Evolutionary conservation across 2,329 filamentous ascomycete genomes (phyloP).

Genomic region (Neofusicoccum laricinum): DNA sequence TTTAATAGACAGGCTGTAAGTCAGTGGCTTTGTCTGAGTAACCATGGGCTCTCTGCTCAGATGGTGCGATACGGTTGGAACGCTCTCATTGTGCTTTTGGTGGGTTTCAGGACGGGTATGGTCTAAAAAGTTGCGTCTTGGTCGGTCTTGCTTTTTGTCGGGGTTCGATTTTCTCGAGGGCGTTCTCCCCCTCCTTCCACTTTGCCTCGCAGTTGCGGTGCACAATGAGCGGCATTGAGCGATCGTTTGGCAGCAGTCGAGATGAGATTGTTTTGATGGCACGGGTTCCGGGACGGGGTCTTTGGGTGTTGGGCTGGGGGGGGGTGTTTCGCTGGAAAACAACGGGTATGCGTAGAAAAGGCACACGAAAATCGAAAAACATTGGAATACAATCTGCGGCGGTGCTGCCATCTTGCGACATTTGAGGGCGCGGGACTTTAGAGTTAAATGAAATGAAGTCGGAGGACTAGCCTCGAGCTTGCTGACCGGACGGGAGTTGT

Average conservation of each 20-base stretch:
- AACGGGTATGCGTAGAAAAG: conserved; percentile 8
- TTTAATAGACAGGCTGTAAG: conserved; percentile 17
- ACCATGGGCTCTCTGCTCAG: background rate
- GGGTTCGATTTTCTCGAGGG: background rate
- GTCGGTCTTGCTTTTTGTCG: conserved; percentile 2
- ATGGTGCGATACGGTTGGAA: conserved; percentile 9
- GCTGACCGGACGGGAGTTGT: background rate
- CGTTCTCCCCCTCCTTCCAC: background rate
- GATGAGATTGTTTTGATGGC: conserved; percentile 2
- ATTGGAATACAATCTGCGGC: conserved; percentile 1
- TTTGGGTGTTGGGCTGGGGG: conserved; percentile 8
- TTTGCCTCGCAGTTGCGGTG: background rate
- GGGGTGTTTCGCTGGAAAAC: background rate
- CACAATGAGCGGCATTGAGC: conserved; percentile 6
- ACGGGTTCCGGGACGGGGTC: background rate
- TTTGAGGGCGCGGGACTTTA: background rate
- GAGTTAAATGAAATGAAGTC: background rate
- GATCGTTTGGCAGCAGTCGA: conserved; percentile 6
- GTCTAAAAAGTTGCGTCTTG: conserved; percentile 15
- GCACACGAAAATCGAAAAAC: conserved; percentile 13
- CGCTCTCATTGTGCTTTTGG: background rate
- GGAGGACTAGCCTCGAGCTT: background rate
- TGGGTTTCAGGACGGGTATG: background rate
- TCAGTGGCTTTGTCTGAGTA: conserved; percentile 11
- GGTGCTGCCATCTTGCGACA: background rate